Evolutionary conservation across 805 yeast genomes (phyloP).

Genomic region (Saturnispora halmiae): DNA sequence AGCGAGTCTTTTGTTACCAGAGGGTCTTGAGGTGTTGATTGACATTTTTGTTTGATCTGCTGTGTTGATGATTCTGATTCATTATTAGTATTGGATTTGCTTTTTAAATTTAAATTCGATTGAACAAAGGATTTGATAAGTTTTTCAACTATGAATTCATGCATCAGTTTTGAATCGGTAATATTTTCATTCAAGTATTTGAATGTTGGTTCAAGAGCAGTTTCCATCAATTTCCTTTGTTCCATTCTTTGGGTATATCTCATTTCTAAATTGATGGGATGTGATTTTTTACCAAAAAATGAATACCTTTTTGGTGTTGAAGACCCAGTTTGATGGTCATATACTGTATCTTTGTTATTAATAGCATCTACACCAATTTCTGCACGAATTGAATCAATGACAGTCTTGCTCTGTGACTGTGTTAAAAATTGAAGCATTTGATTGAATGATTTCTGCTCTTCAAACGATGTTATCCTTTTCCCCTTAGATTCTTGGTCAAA

Average conservation of each 20-base stretch:
- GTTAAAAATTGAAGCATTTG: constrained; percentile 24
- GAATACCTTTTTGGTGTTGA: constrained; percentile 6
- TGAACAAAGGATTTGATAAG: constrained; percentile 18
- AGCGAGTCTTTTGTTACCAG: neutral
- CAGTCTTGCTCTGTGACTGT: constrained; percentile 19
- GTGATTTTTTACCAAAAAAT: constrained; percentile 8
- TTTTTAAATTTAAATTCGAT: neutral
- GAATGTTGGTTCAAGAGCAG: constrained; percentile 16
- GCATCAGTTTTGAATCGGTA: constrained; percentile 17
- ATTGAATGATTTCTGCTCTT: constrained; percentile 28
- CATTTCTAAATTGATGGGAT: constrained; percentile 14
- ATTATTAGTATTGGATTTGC: neutral
- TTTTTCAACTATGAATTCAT: constrained; percentile 15
- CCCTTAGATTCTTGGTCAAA: constrained; percentile 18
- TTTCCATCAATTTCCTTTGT: constrained; percentile 11
- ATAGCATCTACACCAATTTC: constrained; percentile 17
- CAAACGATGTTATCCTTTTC: constrained; percentile 21
- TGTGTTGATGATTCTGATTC: no score
- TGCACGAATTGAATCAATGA: constrained; percentile 20
- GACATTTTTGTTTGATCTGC: neutral
- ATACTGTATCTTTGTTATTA: no score
- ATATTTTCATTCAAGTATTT: constrained; percentile 18
- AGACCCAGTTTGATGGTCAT: neutral
- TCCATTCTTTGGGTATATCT: constrained; percentile 12
- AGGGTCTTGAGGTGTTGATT: neutral